phyloP scores from a whole-genome alignment of 1,139 yeast species.

The Blastobotrys aristatus region DNA sequence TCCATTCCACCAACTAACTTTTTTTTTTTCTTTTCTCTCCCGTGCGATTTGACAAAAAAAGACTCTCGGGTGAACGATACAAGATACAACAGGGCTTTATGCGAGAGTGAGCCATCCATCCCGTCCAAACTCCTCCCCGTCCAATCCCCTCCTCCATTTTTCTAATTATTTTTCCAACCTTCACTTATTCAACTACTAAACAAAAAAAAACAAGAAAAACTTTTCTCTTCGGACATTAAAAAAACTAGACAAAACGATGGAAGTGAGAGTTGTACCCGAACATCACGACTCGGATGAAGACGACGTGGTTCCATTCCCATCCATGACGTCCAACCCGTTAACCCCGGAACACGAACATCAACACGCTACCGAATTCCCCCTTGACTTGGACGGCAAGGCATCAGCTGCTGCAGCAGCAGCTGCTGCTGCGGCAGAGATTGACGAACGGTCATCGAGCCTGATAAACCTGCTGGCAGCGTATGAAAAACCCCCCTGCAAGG shows the following conservation, averaged over 20 bases:
- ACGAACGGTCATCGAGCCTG: conserved; percentile 20
- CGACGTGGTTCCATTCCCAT: conserved; percentile 16
- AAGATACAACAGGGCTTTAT: too few species aligned
- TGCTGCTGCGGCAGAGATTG: not conserved
- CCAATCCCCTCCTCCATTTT: not conserved
- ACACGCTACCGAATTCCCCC: conserved; percentile 8
- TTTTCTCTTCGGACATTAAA: not conserved
- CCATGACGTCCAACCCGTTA: conserved; percentile 13
- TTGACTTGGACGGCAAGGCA: not conserved
- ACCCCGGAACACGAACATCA: conserved; percentile 11
- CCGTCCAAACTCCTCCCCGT: not conserved
- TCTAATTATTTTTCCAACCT: not conserved
- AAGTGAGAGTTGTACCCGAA: conserved; percentile 1
- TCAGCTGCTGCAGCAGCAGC: not conserved
- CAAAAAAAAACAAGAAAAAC: not conserved
- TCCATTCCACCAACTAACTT: too few species aligned
- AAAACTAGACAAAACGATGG: not conserved
- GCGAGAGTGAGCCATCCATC: too few species aligned
- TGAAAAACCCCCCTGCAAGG: conserved; percentile 27
- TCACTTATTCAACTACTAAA: not conserved
- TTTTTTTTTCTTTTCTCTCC: too few species aligned
- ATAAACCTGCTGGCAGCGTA: conserved; percentile 26
- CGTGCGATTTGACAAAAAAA: too few species aligned
- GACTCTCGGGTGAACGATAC: too few species aligned
- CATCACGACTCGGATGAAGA: conserved; percentile 8